Conservation (phyloP, 768 basidiomycete genomes). For the Leccinum rimulosum region DNA sequence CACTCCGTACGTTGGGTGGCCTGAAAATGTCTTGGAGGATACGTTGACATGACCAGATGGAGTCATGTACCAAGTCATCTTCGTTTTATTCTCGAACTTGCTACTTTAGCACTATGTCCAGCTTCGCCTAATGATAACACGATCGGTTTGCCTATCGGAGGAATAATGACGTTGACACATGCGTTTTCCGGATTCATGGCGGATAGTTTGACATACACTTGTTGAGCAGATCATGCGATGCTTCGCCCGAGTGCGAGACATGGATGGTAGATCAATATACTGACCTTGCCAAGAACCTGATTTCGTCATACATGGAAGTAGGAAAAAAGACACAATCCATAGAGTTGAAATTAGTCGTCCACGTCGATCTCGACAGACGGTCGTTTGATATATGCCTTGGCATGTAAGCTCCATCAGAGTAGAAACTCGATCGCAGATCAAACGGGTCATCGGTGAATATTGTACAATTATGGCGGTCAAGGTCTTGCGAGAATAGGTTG, state of each 20-base stretch:
- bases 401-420: slow-evolving; percentile 25
- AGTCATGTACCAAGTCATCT: too few species aligned
- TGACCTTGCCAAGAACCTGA: background rate
- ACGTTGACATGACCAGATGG: background rate
- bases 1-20: background rate
- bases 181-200: too few species aligned
- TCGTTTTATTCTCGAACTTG: background rate
- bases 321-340: background rate
- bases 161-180: too few species aligned
- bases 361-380: background rate
- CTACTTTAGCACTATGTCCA: too few species aligned
- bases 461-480: slow-evolving; percentile 24
- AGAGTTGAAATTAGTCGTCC: background rate
- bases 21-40: background rate
- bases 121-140: too few species aligned
- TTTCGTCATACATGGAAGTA: background rate
- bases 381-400: background rate
- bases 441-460: slow-evolving; percentile 22
- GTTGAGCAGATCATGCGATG: too few species aligned
- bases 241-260: too few species aligned
- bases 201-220: too few species aligned
- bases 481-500: slow-evolving; percentile 23
- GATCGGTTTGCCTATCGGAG: too few species aligned
- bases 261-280: background rate
- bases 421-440: slow-evolving; percentile 23